Percentiles rank a stretch among this genome's conserved stretches.
Evolutionary conservation across 768 basidiomycete genomes (phyloP).

Genomic region (Gymnopilus dilepis): DNA sequence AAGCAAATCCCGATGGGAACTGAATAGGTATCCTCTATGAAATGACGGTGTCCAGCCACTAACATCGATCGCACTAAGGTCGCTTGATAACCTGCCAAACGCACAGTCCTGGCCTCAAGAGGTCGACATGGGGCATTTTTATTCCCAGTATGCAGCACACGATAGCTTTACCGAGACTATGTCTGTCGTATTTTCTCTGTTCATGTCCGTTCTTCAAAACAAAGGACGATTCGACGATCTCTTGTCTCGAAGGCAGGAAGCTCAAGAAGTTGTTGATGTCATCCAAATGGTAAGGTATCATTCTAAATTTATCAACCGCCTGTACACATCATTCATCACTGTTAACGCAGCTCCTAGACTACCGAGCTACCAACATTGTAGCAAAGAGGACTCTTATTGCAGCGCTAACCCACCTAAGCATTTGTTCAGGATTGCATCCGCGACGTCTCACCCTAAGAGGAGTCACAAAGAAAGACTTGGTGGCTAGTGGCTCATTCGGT

Average conservation of each 20-base stretch:
- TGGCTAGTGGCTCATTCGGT: constrained; percentile 31
- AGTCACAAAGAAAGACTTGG: constrained; percentile 16
- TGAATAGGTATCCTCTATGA: not conserved
- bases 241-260: constrained; percentile 11
- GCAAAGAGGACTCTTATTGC: constrained; percentile 23
- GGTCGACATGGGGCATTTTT: not conserved
- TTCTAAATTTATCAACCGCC: not conserved
- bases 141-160: not conserved
- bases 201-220: constrained; percentile 15
- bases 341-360: constrained; percentile 23
- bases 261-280: constrained; percentile 28
- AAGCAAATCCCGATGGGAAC: not conserved
- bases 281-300: constrained; percentile 35
- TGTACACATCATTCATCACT: not conserved
- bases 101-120: not conserved
- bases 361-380: constrained; percentile 13
- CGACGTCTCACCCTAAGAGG: constrained; percentile 28
- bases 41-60: not conserved
- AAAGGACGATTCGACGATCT: constrained; percentile 8
- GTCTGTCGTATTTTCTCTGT: constrained; percentile 13
- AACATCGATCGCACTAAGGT: not conserved
- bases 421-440: constrained; percentile 33
- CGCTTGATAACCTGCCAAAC: not conserved
- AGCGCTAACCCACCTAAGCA: constrained; percentile 30
- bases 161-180: constrained; percentile 15